These are phyloP conservation scores for Xylaria polymorpha DNA, from an alignment of 2,329 filamentous ascomycete species.

Conservation along the genomic window DNA sequence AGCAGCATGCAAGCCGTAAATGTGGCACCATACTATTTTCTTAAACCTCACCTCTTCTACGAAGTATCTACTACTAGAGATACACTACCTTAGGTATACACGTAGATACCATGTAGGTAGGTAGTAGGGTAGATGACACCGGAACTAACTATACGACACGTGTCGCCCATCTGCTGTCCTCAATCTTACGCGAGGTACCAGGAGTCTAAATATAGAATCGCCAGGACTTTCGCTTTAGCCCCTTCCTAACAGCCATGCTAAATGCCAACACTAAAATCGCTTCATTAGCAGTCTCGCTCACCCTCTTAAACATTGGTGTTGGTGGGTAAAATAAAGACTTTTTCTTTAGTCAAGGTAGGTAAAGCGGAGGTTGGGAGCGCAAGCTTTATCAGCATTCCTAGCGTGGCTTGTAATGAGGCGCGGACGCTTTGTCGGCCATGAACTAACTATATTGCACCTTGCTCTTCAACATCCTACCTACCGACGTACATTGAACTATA, in stretches of 20 bases:
- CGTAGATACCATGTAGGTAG: too few species aligned
- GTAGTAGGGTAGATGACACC: not conserved
- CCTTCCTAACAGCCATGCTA: not conserved
- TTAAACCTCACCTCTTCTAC: not conserved
- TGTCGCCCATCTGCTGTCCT: not conserved
- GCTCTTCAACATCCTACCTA: too few species aligned
- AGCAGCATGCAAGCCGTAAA: not conserved
- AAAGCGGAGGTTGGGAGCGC: not conserved
- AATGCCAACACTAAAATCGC: not conserved
- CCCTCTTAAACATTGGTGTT: not conserved
- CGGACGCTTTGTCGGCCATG: too few species aligned
- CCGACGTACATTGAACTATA: too few species aligned
- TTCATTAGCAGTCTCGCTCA: not conserved
- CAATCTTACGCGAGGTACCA: not conserved
- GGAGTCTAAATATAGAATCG: constrained; percentile 26
- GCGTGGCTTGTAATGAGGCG: not conserved
- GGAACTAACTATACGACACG: not conserved
- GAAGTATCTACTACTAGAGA: too few species aligned
- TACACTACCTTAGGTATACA: too few species aligned
- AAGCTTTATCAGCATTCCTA: not conserved
- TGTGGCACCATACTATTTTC: not conserved
- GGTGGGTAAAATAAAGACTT: not conserved
- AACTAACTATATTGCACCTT: too few species aligned
- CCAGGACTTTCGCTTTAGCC: not conserved
- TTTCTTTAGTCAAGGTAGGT: not conserved